A percentile compares a stretch with the other conserved stretches of the same genome.
Evolutionary conservation across 139 green algal genomes (phyloP).

Genomic region (Astrephomene gubernaculifera): DNA sequence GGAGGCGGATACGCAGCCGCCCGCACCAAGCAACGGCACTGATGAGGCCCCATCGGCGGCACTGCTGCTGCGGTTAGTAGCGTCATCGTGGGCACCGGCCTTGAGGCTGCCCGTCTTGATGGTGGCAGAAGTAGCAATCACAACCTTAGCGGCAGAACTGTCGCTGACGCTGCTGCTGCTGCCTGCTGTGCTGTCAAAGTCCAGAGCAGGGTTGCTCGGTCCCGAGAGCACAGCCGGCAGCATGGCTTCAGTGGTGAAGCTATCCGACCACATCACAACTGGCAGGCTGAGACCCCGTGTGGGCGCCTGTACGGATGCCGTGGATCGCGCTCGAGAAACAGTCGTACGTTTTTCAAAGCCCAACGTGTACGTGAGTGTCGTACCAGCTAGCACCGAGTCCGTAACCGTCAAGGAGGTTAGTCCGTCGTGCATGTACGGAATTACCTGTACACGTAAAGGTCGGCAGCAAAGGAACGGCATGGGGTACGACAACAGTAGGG

Average conservation of each 20-base stretch:
- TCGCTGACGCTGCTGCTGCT: too few relatives aligned
- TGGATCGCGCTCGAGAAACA: background rate
- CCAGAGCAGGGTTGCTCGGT: background rate
- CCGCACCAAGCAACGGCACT: background rate
- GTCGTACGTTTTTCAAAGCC: background rate
- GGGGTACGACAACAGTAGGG: background rate
- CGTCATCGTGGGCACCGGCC: too few relatives aligned
- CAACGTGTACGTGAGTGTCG: background rate
- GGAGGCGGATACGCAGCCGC: background rate
- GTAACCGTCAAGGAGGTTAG: background rate
- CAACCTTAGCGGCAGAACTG: too few relatives aligned
- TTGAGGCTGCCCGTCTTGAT: too few relatives aligned
- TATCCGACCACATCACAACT: background rate
- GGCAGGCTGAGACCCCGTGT: background rate
- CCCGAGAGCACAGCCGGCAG: conserved; percentile 2
- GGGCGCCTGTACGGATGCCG: background rate
- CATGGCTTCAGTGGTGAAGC: background rate
- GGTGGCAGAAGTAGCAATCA: too few relatives aligned
- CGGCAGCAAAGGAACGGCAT: background rate
- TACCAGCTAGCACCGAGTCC: background rate
- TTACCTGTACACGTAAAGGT: background rate
- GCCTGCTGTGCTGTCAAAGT: too few relatives aligned
- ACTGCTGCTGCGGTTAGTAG: too few relatives aligned
- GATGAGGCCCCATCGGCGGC: background rate
- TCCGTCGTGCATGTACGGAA: background rate